Evolutionary conservation across 768 basidiomycete species (phyloP).

Genomic region (Dacryopinax spathularia): DNA sequence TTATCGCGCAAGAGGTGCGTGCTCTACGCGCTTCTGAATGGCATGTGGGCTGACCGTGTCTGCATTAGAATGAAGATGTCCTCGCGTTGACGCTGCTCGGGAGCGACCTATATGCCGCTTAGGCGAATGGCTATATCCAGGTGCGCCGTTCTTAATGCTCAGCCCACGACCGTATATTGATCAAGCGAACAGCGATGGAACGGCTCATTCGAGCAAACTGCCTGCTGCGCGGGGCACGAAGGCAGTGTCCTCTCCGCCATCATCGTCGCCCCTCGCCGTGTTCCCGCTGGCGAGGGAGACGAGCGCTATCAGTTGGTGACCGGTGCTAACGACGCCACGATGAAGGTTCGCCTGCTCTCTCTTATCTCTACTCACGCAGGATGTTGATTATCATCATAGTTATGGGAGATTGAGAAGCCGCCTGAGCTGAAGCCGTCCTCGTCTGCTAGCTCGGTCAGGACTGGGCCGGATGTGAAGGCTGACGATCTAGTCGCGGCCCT

Average conservation of each 20-base stretch:
- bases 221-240: constrained; percentile 66
- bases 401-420: constrained; percentile 28
- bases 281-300: constrained; percentile 23
- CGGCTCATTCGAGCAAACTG: constrained; percentile 68
- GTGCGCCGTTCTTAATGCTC: too few species aligned
- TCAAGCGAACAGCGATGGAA: constrained; percentile 52
- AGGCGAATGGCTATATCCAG: constrained; percentile 49
- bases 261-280: constrained; percentile 19
- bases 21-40: neutral
- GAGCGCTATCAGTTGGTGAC: constrained; percentile 43
- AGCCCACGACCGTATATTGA: neutral
- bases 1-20: constrained; percentile 68
- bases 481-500: constrained; percentile 68
- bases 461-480: constrained; percentile 15
- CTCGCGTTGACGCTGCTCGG: constrained; percentile 62
- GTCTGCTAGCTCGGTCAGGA: constrained; percentile 7
- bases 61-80: constrained; percentile 62
- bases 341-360: constrained; percentile 42
- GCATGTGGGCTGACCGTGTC: constrained; percentile 4
- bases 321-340: constrained; percentile 70
- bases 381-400: constrained; percentile 15
- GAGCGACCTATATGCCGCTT: constrained; percentile 36
- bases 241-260: constrained; percentile 74
- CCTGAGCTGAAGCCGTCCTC: neutral
- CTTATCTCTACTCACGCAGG: neutral